A percentile compares a stretch with the other conserved stretches of the same genome.
These are phyloP conservation scores for Citrullus amarus DNA, from an alignment of 306 rosid genomes.

Conservation along the genomic window DNA sequence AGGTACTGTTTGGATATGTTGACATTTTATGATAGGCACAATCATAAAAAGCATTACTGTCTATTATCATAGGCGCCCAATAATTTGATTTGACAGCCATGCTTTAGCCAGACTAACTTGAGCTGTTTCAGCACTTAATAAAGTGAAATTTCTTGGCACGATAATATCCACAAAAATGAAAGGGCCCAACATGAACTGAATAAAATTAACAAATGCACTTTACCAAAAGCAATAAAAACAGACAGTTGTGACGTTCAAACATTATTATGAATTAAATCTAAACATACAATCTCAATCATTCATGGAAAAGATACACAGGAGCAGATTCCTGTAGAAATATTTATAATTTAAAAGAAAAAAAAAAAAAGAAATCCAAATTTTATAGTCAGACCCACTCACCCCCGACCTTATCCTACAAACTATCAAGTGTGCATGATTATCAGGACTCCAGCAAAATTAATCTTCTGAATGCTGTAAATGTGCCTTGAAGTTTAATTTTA, in stretches of 20 bases:
- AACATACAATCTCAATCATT: background rate
- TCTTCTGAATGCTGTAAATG: background rate
- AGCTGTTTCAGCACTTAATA: conserved; percentile 3
- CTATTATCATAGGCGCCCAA: background rate
- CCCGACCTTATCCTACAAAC: background rate
- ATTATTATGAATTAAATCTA: conserved; percentile 1
- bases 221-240: background rate
- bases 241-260: background rate
- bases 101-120: conserved; percentile 4
- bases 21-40: background rate
- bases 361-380: background rate
- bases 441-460: background rate
- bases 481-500: background rate
- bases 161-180: background rate
- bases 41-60: conserved; percentile 2
- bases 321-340: background rate
- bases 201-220: background rate
- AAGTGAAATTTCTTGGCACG: background rate
- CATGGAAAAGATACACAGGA: background rate
- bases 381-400: background rate
- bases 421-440: background rate
- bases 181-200: background rate
- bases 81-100: conserved; percentile 8
- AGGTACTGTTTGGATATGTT: background rate
- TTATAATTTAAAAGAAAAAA: background rate